Evolutionary conservation across 768 basidiomycete genomes (phyloP), one percentile per base, ranked within the genome.

Genomic region (Boletales sp.): DNA sequence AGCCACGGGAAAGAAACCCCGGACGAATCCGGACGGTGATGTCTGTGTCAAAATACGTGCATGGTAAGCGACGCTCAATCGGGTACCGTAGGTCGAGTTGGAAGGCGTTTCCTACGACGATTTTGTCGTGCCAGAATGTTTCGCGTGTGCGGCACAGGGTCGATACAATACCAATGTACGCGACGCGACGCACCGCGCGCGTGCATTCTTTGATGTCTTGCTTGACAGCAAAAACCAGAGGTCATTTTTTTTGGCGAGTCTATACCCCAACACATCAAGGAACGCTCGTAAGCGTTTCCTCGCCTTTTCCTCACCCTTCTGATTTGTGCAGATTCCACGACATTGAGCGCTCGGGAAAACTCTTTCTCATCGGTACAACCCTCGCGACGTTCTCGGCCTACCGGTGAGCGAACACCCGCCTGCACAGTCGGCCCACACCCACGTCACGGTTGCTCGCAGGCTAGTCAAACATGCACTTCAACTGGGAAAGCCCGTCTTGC

Each of bases 21-120:
- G 90, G 50, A 94, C 89, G 21, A 95, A 95, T 65, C 94, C 94
- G 11, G 94, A 95, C 57, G 94, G 94, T 65, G 94, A 96, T 72
- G 94, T 90, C 57, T 50, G 78, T 76, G 8, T 39, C 42, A 14
- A 13, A 43, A 30, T 28, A 11, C 18, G 17, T 11, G 13, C 5
- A 9, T n/a, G n/a, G n/a, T 28, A 18, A 18, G 7, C n/a, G 21
- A 41, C 28, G 30, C 25, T 48, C 21, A 44, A 37, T 8, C 19
- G 15, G 15, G 7, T 33, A 46, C 10, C 0, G 5, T 53, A 93
- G 91, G 86, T 94, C 58, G 91, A 83, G 11, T 68, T 94, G 17
- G 84, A 88, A 61, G 89, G 87, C 3, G 78, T 87, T 10, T 78
- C 82, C 12, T 94, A 90, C 61, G 77, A 78, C 46, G 80, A 84